Evolutionary conservation across 1,284 basidiomycete species (phyloP), one percentile per base, ranked within the genome.

Genomic region (Anthracocystis setariae): DNA sequence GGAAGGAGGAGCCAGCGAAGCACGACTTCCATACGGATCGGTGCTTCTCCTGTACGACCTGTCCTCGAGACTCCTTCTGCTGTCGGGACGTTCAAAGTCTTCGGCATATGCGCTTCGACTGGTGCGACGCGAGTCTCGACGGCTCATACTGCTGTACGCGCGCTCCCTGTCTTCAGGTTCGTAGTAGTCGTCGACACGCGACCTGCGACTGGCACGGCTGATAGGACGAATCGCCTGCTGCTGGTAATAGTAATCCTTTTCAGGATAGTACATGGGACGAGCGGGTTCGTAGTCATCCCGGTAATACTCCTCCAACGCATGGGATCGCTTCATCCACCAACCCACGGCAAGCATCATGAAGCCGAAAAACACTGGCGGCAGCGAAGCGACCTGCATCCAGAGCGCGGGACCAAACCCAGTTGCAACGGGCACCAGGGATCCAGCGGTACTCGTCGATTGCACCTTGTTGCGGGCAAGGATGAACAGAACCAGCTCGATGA

Each of bases 331-430:
- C 24, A 75, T 42, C 17, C 40, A 65, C 70, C 67, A 78, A 3
- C 67, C 74, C 13, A 64, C 48, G 20, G 65, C 53, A 8, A 76
- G 54, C 54, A 76, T 61, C 52, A 75, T 63, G 35, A 72, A 70
- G 20, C 74, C 76, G 17, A 78, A 67, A 38, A 77, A 59, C 21
- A 64, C 72, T 10, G 74, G 72, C n/a, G 74, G 74, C 2, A 73
- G 54, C 17, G 76, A 62, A 13, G 76, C 76, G 20, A 78, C 74
- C 52, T 78, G 76, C 51, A 78, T 64, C 76, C 76, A 78, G 55
- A 75, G 65, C 13, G 71, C 76, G 3, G 75, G 75, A 2, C 74
- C 76, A 20, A 75, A 61, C 21, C 55, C 52, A 40, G 49, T 56
- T 1, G 45, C 50, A 24, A 25, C 53, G 27, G 58, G 48, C 1